phyloP scores from a whole-genome alignment of 1,284 basidiomycete species.

The Ceratorhiza oryzae-sativae region DNA sequence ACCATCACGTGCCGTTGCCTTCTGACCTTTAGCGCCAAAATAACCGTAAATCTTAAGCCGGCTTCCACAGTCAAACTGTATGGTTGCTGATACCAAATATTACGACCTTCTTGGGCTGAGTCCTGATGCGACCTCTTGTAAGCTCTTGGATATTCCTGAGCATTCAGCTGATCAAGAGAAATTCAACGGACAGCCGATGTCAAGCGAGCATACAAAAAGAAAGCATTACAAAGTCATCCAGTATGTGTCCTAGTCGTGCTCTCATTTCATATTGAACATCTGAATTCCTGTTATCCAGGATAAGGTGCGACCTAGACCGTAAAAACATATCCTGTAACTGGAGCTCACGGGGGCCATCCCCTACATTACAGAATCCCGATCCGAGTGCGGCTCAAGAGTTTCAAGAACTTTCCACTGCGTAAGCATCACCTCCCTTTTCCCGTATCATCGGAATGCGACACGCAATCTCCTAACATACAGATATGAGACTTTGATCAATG shows the following conservation, averaged over 20 bases:
- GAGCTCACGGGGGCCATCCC: neutral
- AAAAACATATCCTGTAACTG: neutral
- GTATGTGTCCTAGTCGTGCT: constrained; percentile 57
- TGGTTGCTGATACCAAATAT: constrained; percentile 67
- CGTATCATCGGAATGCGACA: constrained; percentile 13
- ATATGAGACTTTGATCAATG: constrained; percentile 86
- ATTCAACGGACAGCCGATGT: constrained; percentile 69
- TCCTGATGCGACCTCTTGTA: constrained; percentile 74
- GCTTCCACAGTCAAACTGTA: too few species aligned
- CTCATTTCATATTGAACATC: neutral
- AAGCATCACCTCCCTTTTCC: constrained; percentile 50
- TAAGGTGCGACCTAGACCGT: constrained; percentile 58
- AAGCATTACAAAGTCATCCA: constrained; percentile 91
- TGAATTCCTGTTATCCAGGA: constrained; percentile 59
- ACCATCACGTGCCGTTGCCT: too few species aligned
- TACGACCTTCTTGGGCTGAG: constrained; percentile 83
- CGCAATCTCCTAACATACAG: constrained; percentile 51
- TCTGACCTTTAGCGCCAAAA: too few species aligned
- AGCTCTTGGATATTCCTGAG: constrained; percentile 41
- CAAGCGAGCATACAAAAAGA: constrained; percentile 91
- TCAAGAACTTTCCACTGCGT: constrained; percentile 89
- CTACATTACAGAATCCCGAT: constrained; percentile 67
- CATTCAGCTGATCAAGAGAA: too few species aligned
- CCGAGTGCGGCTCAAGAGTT: constrained; percentile 80
- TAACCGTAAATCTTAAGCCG: too few species aligned